Evolutionary conservation across 2,329 filamentous ascomycete genomes (phyloP).

Genomic region (Fusarium sulawesiense): DNA sequence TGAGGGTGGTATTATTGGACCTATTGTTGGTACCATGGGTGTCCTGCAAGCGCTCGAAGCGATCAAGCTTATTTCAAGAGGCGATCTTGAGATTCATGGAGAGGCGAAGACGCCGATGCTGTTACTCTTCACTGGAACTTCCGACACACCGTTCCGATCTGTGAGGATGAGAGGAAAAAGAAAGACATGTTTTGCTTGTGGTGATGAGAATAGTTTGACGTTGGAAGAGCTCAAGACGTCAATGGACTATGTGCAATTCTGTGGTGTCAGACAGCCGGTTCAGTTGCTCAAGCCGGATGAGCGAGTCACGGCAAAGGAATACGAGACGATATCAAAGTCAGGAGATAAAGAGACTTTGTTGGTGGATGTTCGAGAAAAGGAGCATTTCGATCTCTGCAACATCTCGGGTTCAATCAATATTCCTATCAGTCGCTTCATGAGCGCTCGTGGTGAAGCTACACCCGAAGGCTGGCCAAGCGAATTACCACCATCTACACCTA

Average conservation of each 20-base stretch:
- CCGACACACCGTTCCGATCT: conserved; percentile 70
- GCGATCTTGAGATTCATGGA: conserved; percentile 38
- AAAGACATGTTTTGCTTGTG: conserved; percentile 81
- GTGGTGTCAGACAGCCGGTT: conserved; percentile 70
- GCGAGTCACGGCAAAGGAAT: conserved; percentile 74
- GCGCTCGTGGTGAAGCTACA: conserved; percentile 52
- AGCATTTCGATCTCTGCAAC: conserved; percentile 84
- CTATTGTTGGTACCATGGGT: conserved; percentile 93
- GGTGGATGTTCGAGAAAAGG: conserved; percentile 85
- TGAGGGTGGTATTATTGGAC: conserved; percentile 91
- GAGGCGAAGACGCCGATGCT: conserved; percentile 49
- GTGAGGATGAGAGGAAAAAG: conserved; percentile 79
- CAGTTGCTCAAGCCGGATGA: conserved; percentile 70
- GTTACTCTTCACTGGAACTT: conserved; percentile 62
- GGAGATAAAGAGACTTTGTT: conserved; percentile 63
- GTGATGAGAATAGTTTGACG: conserved; percentile 68
- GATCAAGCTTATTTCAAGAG: conserved; percentile 78
- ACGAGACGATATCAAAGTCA: conserved; percentile 53
- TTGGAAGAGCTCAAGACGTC: conserved; percentile 69
- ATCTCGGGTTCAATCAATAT: conserved; percentile 82
- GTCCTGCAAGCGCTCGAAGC: conserved; percentile 90
- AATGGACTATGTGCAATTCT: conserved; percentile 88
- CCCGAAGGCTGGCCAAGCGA: conserved; percentile 55
- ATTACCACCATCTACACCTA: conserved; percentile 59
- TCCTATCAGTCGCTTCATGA: conserved; percentile 67